Evolutionary conservation across 495 filamentous ascomycete genomes (phyloP).

Genomic region (Penicillium nucicola): DNA sequence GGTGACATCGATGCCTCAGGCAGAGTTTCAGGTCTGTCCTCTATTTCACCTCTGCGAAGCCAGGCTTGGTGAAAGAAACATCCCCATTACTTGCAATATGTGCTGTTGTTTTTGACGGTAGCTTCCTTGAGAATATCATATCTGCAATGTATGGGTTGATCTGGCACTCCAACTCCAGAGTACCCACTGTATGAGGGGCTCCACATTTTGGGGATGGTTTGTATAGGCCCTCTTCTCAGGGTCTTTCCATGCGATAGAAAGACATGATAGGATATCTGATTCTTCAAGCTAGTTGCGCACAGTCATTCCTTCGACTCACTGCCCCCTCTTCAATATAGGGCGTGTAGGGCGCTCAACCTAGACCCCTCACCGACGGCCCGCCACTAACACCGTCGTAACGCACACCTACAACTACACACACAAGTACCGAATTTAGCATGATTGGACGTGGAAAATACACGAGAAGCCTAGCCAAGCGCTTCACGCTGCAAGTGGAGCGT

Average conservation of each 20-base stretch:
- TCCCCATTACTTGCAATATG: too few species aligned
- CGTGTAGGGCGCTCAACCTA: neutral
- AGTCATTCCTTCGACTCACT: too few species aligned
- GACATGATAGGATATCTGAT: too few species aligned
- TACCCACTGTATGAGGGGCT: neutral
- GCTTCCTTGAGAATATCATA: too few species aligned
- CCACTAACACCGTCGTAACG: neutral
- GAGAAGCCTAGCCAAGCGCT: slow-evolving; percentile 10
- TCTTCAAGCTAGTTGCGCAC: too few species aligned
- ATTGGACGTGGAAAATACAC: slow-evolving; percentile 2
- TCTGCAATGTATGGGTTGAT: neutral
- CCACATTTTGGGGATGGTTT: slow-evolving; percentile 1
- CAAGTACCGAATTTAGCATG: neutral
- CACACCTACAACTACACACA: too few species aligned
- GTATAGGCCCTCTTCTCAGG: neutral
- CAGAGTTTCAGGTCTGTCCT: neutral
- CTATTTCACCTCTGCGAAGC: neutral
- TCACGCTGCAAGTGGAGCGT: slow-evolving; percentile 9
- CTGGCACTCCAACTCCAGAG: neutral
- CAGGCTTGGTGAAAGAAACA: neutral
- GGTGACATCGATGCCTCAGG: slow-evolving; percentile 16
- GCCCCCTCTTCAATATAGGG: too few species aligned
- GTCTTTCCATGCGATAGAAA: too few species aligned
- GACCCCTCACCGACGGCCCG: neutral
- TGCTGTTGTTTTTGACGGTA: too few species aligned